Evolutionary conservation across 2,329 filamentous ascomycete genomes (phyloP).

Genomic region (Pyrenochaeta sp.): DNA sequence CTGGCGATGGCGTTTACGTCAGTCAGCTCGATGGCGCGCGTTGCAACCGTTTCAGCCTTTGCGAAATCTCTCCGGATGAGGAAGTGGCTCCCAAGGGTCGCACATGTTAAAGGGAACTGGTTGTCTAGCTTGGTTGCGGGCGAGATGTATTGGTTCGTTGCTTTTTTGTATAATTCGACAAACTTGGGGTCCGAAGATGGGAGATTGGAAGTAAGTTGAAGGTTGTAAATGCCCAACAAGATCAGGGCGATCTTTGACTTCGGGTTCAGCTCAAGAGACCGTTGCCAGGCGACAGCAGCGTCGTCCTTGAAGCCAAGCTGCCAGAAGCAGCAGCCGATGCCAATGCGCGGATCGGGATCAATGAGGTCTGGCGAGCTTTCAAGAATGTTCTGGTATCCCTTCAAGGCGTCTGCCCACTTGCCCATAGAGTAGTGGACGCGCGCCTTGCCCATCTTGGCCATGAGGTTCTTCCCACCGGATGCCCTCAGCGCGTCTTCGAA

Average conservation of each 20-base stretch:
- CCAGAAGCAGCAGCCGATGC: slow-evolving; percentile 97
- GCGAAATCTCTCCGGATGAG: slow-evolving; percentile 80
- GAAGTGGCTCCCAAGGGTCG: slow-evolving; percentile 91
- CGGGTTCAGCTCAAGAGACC: slow-evolving; percentile 80
- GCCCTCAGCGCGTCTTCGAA: slow-evolving; percentile 93
- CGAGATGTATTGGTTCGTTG: slow-evolving; percentile 93
- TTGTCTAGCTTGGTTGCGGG: slow-evolving; percentile 94
- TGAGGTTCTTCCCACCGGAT: slow-evolving; percentile 86
- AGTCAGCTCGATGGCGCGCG: slow-evolving; percentile 93
- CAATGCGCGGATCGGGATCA: slow-evolving; percentile 94
- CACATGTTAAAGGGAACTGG: slow-evolving; percentile 86
- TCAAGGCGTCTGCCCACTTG: slow-evolving; percentile 83
- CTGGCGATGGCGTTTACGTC: slow-evolving; percentile 97
- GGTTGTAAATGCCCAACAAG: slow-evolving; percentile 86
- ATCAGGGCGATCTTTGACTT: slow-evolving; percentile 91
- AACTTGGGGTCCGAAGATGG: slow-evolving; percentile 87
- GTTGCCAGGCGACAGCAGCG: slow-evolving; percentile 88
- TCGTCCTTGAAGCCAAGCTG: slow-evolving; percentile 94
- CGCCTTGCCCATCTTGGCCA: slow-evolving; percentile 90
- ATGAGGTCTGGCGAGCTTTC: slow-evolving; percentile 84
- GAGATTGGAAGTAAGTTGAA: slow-evolving; percentile 84
- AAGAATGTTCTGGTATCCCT: slow-evolving; percentile 86
- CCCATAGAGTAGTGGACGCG: slow-evolving; percentile 86
- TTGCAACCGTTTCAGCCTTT: slow-evolving; percentile 85
- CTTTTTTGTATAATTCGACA: slow-evolving; percentile 83